These are phyloP conservation scores for Colletotrichum sp. DNA, from an alignment of 2,329 filamentous ascomycete species.

Conservation along the genomic window DNA sequence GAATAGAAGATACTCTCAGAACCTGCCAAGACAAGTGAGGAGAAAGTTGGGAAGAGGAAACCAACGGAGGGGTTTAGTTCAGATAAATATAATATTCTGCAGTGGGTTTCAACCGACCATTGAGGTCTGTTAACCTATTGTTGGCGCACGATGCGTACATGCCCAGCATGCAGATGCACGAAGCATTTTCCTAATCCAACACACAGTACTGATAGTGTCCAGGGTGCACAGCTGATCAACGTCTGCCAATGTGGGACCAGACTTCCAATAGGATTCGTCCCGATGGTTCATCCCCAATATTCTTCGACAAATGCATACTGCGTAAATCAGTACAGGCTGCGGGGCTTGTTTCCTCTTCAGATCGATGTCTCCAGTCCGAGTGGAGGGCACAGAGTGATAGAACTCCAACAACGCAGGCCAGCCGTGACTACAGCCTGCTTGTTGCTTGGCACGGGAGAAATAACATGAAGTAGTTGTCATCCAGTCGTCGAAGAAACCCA, in stretches of 20 bases:
- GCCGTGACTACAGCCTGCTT: background rate
- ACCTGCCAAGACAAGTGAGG: no score
- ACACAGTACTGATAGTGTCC: background rate
- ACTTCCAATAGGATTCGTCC: background rate
- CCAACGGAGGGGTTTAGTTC: no score
- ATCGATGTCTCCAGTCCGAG: background rate
- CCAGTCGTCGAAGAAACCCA: accelerated
- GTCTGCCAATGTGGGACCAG: background rate
- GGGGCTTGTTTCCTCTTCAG: background rate
- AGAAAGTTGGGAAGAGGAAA: no score
- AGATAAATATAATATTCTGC: background rate
- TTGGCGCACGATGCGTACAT: background rate
- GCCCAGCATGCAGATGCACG: background rate
- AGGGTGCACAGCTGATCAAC: background rate
- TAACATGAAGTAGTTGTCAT: accelerated
- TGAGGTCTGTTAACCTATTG: background rate
- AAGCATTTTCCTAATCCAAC: background rate
- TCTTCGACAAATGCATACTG: background rate
- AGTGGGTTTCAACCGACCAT: background rate
- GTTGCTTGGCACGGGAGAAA: background rate
- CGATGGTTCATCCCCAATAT: background rate
- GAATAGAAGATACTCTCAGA: no score
- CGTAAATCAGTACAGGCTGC: background rate
- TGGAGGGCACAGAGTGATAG: background rate
- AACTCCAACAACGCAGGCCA: no score